phyloP scores from a whole-genome alignment of 805 yeast species.

The Priceomyces castillae region DNA sequence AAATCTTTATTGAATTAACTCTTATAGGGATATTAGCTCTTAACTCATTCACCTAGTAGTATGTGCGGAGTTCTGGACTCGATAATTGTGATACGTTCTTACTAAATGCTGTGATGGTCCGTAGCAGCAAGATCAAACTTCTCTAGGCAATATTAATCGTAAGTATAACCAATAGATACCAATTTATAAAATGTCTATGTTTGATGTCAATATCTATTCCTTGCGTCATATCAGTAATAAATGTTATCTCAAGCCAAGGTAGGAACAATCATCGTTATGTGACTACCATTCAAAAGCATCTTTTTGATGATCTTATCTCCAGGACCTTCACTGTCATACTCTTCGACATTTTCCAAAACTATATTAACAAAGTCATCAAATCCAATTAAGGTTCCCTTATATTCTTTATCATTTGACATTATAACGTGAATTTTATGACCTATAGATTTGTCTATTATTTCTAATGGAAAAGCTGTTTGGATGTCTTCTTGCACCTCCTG shows the following conservation, averaged over 20 bases:
- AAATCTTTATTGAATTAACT: too few relatives aligned
- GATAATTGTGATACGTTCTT: too few relatives aligned
- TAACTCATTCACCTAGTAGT: too few relatives aligned
- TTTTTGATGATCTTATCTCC: conserved; percentile 48
- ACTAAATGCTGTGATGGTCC: too few relatives aligned
- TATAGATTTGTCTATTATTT: conserved; percentile 81
- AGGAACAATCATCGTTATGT: conserved; percentile 59
- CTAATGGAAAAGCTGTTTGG: conserved; percentile 59
- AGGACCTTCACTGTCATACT: conserved; percentile 45
- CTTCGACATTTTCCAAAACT: conserved; percentile 80
- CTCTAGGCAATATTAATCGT: too few relatives aligned
- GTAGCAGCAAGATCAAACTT: too few relatives aligned
- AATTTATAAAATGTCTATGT: too few relatives aligned
- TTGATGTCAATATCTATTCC: too few relatives aligned
- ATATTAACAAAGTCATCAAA: conserved; percentile 95
- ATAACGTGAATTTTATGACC: conserved; percentile 78
- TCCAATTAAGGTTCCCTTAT: conserved; percentile 84
- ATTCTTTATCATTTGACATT: conserved; percentile 64
- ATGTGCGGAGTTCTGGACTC: too few relatives aligned
- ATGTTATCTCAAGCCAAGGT: not conserved
- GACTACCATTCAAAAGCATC: conserved; percentile 70
- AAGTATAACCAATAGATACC: too few relatives aligned
- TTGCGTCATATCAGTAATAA: too few relatives aligned
- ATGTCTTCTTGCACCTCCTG: conserved; percentile 1
- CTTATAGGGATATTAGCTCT: too few relatives aligned